Evolutionary conservation across 148 eudicot genomes (phyloP).

Genomic region (Rhododendron ferrugineum): DNA sequence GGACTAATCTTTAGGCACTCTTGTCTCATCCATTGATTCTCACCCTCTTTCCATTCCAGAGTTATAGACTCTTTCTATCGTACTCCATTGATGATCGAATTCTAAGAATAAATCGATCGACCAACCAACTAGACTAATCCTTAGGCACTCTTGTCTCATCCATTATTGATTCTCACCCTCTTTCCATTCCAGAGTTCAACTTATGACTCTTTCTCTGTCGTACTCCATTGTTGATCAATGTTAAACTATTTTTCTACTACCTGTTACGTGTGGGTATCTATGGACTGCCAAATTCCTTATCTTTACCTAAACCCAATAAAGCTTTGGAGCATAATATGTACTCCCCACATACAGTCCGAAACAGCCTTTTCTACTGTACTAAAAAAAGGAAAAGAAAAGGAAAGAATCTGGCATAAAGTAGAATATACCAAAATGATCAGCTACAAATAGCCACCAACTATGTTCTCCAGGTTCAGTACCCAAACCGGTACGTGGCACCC

Average conservation of each 20-base stretch:
- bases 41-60: background rate
- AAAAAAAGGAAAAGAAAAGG: background rate
- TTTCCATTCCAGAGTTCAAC: conserved; percentile 7
- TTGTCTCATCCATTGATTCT: background rate
- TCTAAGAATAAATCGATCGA: background rate
- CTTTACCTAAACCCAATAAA: conserved; percentile 20
- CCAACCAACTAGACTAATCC: background rate
- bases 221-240: background rate
- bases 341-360: conserved; percentile 15
- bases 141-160: too few relatives aligned
- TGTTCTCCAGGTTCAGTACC: background rate
- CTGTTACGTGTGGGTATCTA: background rate
- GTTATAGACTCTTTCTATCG: conserved; percentile 2
- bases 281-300: conserved; percentile 16
- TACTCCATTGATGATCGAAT: background rate
- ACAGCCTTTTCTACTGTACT: conserved; percentile 15
- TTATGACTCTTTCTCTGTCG: conserved; percentile 5
- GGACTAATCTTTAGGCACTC: too few relatives aligned
- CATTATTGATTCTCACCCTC: background rate
- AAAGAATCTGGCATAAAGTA: background rate
- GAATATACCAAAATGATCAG: background rate
- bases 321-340: conserved; percentile 5
- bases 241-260: background rate
- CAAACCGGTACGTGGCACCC: background rate
- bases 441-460: background rate